Conservation (phyloP, 2,329 filamentous ascomycete genomes). For the Neophaeococcomyces mojaviensis region DNA sequence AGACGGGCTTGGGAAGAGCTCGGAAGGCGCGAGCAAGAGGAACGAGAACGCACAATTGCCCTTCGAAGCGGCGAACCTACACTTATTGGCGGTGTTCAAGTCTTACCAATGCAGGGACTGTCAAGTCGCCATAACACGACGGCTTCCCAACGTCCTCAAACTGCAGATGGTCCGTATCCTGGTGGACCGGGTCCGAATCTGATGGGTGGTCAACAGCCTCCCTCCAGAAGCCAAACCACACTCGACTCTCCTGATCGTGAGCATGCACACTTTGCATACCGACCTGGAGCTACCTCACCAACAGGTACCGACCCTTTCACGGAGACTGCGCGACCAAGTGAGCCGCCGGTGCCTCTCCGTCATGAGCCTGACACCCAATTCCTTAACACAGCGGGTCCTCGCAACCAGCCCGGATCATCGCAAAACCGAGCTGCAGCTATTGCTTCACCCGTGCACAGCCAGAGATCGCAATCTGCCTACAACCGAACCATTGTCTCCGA, state of each 20-base stretch:
- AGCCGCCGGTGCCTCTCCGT: conserved; percentile 29
- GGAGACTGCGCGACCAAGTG: conserved; percentile 33
- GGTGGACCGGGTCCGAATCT: conserved; percentile 28
- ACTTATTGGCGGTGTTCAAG: conserved; percentile 84
- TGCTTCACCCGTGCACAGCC: conserved; percentile 5
- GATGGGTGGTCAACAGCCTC: conserved; percentile 25
- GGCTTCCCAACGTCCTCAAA: conserved; percentile 34
- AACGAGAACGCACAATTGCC: conserved; percentile 78
- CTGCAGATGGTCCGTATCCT: conserved; percentile 38
- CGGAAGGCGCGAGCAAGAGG: conserved; percentile 84
- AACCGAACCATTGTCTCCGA: conserved; percentile 10
- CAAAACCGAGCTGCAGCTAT: conserved; percentile 10
- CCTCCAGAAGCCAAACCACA: conserved; percentile 20
- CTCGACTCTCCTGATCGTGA: conserved; percentile 29
- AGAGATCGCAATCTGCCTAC: conserved; percentile 8
- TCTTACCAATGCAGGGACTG: conserved; percentile 80
- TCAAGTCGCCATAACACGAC: conserved; percentile 48
- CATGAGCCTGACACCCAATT: conserved; percentile 32
- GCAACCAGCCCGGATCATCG: not conserved
- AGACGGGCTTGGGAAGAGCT: conserved; percentile 95
- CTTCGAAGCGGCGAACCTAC: conserved; percentile 82
- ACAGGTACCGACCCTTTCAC: conserved; percentile 58
- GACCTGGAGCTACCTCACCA: conserved; percentile 41
- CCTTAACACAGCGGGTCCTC: conserved; percentile 2
- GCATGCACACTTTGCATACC: conserved; percentile 44